A percentile compares a stretch with the other conserved stretches of the same genome.
These are phyloP conservation scores for Lentinula aciculospora DNA, from an alignment of 768 basidiomycete species.

Conservation along the genomic window DNA sequence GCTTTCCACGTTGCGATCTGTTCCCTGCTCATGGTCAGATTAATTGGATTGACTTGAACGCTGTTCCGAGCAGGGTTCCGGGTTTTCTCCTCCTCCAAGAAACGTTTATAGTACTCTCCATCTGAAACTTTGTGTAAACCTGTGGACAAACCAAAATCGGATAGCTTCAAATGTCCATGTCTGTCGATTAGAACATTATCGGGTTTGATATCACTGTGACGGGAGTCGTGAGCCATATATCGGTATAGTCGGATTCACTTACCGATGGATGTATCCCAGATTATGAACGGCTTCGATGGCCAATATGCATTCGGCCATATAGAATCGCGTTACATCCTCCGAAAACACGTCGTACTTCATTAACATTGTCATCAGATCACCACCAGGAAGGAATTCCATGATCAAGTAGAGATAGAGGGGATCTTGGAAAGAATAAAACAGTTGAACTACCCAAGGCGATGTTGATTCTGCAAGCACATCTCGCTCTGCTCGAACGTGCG, in stretches of 20 bases:
- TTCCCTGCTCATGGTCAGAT: slow-evolving; percentile 94
- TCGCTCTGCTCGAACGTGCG: slow-evolving; percentile 66
- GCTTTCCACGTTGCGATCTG: slow-evolving; percentile 99
- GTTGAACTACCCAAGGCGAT: slow-evolving; percentile 94
- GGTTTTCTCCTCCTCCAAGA: slow-evolving; percentile 75
- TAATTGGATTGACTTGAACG: slow-evolving; percentile 96
- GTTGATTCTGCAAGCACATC: slow-evolving; percentile 96
- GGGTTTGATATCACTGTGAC: slow-evolving; percentile 90
- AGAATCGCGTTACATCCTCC: slow-evolving; percentile 97
- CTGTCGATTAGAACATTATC: slow-evolving; percentile 99
- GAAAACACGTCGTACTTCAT: slow-evolving; percentile 99
- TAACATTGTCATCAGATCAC: slow-evolving; percentile 99
- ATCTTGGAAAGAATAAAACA: slow-evolving; percentile 99
- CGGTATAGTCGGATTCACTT: slow-evolving; percentile 17
- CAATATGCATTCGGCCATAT: slow-evolving; percentile 97
- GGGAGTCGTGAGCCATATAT: not conserved
- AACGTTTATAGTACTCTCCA: slow-evolving; percentile 87
- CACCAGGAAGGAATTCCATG: slow-evolving; percentile 84
- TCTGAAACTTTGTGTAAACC: slow-evolving; percentile 97
- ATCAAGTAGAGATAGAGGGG: slow-evolving; percentile 93
- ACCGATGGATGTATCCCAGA: slow-evolving; percentile 99
- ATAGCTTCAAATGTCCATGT: slow-evolving; percentile 94
- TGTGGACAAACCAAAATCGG: slow-evolving; percentile 97
- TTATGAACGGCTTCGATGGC: slow-evolving; percentile 98
- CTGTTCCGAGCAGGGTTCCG: slow-evolving; percentile 76